These are phyloP conservation scores for Elsinoe arachidis DNA, from an alignment of 2,329 filamentous ascomycete species.

Conservation along the genomic window DNA sequence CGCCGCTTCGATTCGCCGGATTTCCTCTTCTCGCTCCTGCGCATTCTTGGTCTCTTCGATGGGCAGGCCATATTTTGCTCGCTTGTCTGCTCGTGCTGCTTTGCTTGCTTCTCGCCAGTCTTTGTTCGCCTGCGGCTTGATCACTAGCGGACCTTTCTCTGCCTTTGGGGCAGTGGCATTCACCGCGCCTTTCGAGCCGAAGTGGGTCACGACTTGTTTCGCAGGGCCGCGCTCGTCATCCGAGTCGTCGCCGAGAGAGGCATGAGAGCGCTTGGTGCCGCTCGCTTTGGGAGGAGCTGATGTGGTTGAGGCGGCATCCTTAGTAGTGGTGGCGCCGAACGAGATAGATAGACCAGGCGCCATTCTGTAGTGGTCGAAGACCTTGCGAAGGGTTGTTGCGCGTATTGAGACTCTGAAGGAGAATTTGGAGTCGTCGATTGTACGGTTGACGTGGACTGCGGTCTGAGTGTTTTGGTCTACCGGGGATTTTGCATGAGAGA, in stretches of 20 bases:
- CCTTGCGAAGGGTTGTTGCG: background rate
- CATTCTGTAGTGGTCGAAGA: background rate
- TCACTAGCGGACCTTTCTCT: conserved; percentile 44
- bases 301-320: background rate
- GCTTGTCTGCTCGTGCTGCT: conserved; percentile 32
- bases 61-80: conserved; percentile 51
- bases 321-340: background rate
- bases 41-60: conserved; percentile 38
- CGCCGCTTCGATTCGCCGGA: conserved; percentile 24
- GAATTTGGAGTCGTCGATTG: background rate
- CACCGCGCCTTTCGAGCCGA: conserved; percentile 47
- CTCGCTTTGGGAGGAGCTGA: conserved; percentile 16
- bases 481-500: background rate
- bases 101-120: conserved; percentile 52
- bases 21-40: conserved; percentile 19
- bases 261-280: conserved; percentile 35
- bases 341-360: background rate
- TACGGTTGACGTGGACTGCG: background rate
- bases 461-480: background rate
- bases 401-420: background rate
- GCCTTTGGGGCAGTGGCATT: conserved; percentile 29
- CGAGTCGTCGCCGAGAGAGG: conserved; percentile 29
- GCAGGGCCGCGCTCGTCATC: conserved; percentile 53
- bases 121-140: conserved; percentile 49
- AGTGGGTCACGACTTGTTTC: conserved; percentile 44